Conservation (phyloP, 2,329 filamentous ascomycete genomes). For the Drechmeria coniospora region DNA sequence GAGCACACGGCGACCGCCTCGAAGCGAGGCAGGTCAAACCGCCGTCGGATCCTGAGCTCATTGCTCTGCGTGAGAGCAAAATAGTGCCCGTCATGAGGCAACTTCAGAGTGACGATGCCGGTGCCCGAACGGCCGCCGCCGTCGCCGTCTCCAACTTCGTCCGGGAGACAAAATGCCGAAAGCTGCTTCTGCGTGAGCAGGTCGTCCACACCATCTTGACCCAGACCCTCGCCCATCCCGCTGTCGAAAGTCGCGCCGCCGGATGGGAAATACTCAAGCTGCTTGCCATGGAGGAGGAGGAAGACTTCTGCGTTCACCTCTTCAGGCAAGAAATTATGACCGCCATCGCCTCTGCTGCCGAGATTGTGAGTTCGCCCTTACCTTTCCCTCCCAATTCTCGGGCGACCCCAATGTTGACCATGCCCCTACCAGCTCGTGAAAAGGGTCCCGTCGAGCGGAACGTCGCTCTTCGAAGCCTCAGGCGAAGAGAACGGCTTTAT, state of each 20-base stretch:
- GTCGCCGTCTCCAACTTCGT: slow-evolving; percentile 45
- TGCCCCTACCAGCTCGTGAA: slow-evolving; percentile 22
- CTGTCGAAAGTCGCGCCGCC: slow-evolving; percentile 45
- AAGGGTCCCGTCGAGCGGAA: slow-evolving; percentile 24
- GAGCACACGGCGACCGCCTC: slow-evolving; percentile 29
- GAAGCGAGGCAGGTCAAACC: slow-evolving; percentile 43
- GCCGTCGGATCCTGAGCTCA: slow-evolving; percentile 46
- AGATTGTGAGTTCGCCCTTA: slow-evolving; percentile 25
- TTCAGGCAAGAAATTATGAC: slow-evolving; percentile 46
- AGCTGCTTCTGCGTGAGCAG: slow-evolving; percentile 50
- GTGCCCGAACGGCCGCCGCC: slow-evolving; percentile 43
- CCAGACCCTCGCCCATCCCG: slow-evolving; percentile 48
- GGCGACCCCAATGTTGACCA: background rate
- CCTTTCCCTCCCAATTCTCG: background rate
- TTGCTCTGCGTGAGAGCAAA: slow-evolving; percentile 44
- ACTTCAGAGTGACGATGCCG: slow-evolving; percentile 42
- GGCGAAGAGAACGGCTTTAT: slow-evolving; percentile 37
- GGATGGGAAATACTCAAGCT: slow-evolving; percentile 53
- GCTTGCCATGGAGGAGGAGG: slow-evolving; percentile 46
- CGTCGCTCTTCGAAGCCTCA: slow-evolving; percentile 29
- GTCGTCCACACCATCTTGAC: slow-evolving; percentile 47
- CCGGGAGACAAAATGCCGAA: slow-evolving; percentile 44
- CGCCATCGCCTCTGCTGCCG: slow-evolving; percentile 40
- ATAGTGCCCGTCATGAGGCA: slow-evolving; percentile 48
- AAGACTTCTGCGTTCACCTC: slow-evolving; percentile 51